phyloP scores from a whole-genome alignment of 169 alveolate species.

The Pseudocohnilembus persalinus region DNA sequence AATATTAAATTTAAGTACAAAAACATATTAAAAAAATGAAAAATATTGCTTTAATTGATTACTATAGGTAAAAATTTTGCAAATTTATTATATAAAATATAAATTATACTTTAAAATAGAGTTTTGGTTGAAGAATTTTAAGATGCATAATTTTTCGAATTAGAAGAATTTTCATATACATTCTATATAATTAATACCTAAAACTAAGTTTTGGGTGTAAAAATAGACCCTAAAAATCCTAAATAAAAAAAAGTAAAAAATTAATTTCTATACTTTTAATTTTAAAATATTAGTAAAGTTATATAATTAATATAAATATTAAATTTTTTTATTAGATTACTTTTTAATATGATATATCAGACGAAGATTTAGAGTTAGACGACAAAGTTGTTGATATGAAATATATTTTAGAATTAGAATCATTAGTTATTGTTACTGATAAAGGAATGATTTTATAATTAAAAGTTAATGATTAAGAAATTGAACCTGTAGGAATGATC shows the following conservation, averaged over 20 bases:
- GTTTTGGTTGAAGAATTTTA: constrained; percentile 10
- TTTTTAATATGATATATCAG: constrained; percentile 6
- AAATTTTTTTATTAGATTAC: not conserved
- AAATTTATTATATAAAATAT: not conserved
- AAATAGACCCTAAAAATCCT: constrained; percentile 8
- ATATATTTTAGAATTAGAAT: constrained; percentile 26
- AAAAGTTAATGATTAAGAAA: not conserved
- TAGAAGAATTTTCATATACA: constrained; percentile 22
- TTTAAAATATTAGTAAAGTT: not conserved
- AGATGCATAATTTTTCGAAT: constrained; percentile 8
- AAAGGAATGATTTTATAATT: constrained; percentile 20
- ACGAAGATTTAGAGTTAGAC: not conserved
- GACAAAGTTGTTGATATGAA: constrained; percentile 6
- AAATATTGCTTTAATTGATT: not conserved
- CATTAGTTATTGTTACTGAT: not conserved
- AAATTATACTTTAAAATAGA: not conserved
- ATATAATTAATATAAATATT: not conserved
- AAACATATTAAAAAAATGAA: not conserved
- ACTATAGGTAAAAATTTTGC: not conserved
- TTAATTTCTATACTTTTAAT: not conserved
- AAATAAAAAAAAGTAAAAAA: not conserved
- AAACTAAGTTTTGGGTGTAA: not conserved
- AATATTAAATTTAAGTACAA: too few relatives aligned
- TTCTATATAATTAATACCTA: constrained; percentile 12
- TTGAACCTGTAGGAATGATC: constrained; percentile 22